Conservation (phyloP, 2,329 filamentous ascomycete species). For the Pestalotiopsis sp. region DNA sequence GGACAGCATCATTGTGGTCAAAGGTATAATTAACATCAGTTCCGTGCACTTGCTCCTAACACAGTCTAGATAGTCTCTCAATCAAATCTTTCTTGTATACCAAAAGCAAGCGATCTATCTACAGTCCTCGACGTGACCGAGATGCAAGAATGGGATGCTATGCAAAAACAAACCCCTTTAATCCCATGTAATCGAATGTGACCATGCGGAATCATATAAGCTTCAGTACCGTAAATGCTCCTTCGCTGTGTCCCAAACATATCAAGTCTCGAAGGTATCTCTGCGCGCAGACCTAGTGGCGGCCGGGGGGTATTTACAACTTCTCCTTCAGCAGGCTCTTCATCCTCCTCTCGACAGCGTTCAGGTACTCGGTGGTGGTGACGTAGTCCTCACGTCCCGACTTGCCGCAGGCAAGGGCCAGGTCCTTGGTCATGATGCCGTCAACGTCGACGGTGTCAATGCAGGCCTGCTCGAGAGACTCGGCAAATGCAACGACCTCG, state of each 20-base stretch:
- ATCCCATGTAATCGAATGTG: not conserved
- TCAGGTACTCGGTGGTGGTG: constrained; percentile 88
- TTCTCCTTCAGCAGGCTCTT: constrained; percentile 79
- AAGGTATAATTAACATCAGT: no score
- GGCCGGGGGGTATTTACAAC: constrained; percentile 53
- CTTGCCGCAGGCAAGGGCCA: constrained; percentile 93
- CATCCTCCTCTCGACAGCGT: constrained; percentile 88
- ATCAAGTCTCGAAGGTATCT: not conserved
- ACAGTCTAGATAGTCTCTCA: not conserved
- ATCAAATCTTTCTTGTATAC: not conserved
- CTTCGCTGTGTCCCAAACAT: not conserved
- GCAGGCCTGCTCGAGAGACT: constrained; percentile 90
- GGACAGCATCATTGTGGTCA: not conserved
- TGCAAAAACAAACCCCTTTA: not conserved
- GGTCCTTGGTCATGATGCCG: constrained; percentile 98
- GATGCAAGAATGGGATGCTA: constrained; percentile 4
- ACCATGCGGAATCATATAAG: not conserved
- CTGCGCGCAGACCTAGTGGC: not conserved
- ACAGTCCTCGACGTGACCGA: not conserved
- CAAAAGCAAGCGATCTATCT: constrained; percentile 6
- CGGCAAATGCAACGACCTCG: constrained; percentile 87
- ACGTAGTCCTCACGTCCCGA: constrained; percentile 83
- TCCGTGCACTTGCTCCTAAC: no score
- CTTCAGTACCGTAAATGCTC: not conserved
- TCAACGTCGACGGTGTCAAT: constrained; percentile 92